Evolutionary conservation across 352 stramenopile genomes (phyloP), one percentile per base, ranked within the genome.

Genomic region (Phytophthora cajani): DNA sequence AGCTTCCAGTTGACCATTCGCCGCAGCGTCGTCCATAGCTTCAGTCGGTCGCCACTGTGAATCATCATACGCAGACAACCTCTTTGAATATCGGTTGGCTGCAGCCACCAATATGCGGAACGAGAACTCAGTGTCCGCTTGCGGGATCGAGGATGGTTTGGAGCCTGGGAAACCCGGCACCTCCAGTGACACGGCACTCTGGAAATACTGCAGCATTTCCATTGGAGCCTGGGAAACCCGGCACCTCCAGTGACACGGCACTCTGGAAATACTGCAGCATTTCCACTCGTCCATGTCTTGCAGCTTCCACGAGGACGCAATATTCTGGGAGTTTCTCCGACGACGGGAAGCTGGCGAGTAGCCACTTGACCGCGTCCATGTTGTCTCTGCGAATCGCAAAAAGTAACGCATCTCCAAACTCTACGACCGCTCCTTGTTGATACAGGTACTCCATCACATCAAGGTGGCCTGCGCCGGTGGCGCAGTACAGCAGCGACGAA

Each of bases 201-300:
- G 40, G 12, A 47, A 47, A 47, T 47, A 47, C 40, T 47, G 40
- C 40, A 47, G 40, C 40, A 47, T 47, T 47, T 16, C 17, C 40
- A 47, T 33, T 33, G 30, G 30, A 33, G 30, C 30, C 30, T 9
- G 30, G 30, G 30, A 33, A 33, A 33, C 30, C 30, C 30, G 30
- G 30, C 30, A 33, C 30, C 30, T 33, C 7, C 30, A 33, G 30
- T 33, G 30, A 33, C 30, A 33, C 30, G 30, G 30, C 30, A 33
- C 30, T 47, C 17, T 47, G 40, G 12, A 47, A 47, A 47, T 47
- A 47, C 40, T 47, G 40, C 40, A 47, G 40, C 40, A 47, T 47
- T 47, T 16, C 17, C 40, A 47, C 12, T n/a, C 40, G 40, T 19
- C 40, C 40, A 47, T 47, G 40, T 47, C 12, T 47, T 33, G 30